phyloP scores from a whole-genome alignment of 2,329 filamentous ascomycete genomes.

The Trichophyton verrucosum region DNA sequence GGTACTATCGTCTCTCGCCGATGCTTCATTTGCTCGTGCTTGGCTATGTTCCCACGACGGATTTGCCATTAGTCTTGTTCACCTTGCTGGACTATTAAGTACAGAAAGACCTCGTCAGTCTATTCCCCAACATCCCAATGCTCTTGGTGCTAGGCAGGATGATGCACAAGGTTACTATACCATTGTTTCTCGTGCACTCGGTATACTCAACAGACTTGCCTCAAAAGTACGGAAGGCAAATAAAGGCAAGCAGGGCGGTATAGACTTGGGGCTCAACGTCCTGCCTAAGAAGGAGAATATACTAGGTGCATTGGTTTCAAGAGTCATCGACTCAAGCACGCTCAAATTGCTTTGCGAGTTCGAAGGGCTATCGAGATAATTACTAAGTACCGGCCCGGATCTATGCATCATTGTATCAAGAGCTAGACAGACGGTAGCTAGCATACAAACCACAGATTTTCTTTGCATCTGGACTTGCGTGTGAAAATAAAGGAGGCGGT shows the following conservation, averaged over 20 bases:
- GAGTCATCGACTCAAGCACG: conserved; percentile 50
- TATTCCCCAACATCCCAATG: conserved; percentile 23
- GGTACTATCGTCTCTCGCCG: conserved; percentile 67
- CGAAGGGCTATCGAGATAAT: conserved; percentile 40
- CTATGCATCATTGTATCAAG: background rate
- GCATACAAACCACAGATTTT: background rate
- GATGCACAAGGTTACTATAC: conserved; percentile 33
- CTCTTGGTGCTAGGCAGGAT: conserved; percentile 27
- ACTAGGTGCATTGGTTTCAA: conserved; percentile 54
- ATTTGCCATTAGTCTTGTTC: conserved; percentile 67
- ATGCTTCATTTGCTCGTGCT: conserved; percentile 56
- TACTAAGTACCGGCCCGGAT: conserved; percentile 5
- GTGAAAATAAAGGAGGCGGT: background rate
- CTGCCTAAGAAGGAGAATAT: conserved; percentile 56
- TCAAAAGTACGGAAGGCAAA: conserved; percentile 49
- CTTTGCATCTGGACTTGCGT: background rate
- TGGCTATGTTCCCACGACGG: conserved; percentile 80
- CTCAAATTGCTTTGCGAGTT: conserved; percentile 57
- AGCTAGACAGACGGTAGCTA: background rate
- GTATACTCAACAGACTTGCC: conserved; percentile 53
- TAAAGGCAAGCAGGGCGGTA: conserved; percentile 36
- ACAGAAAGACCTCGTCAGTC: conserved; percentile 46
- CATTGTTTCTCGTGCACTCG: conserved; percentile 56
- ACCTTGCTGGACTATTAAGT: conserved; percentile 61
- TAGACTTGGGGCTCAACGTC: conserved; percentile 46